Base-by-base conservation (phyloP, 1,139 yeast species). In the Meyerozyma athensensis region DNA sequence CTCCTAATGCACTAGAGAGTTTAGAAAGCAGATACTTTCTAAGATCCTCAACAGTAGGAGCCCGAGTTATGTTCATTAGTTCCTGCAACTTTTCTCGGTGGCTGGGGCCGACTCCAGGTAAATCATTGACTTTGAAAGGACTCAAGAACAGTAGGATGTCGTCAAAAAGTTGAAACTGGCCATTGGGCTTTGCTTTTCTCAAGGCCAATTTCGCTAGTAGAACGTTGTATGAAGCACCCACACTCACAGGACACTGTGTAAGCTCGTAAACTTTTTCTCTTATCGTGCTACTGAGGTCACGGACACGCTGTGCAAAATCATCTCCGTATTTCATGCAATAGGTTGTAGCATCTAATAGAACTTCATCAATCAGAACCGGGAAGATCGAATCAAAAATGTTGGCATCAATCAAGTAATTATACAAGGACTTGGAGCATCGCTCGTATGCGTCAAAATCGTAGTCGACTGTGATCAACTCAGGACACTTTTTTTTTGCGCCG, bases 301-400 rank as follows among this genome's bases (percentile, higher is more conserved):
- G 40, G 0, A 65, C 61, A 4, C 38, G 43, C 4, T 46, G 43
- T 19, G 30, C 44, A 13, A 47, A 47, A 14, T 42, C 43, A 4
- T 34, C 37, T 4, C 19, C 17, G 3, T 33, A 38, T 4, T 34
- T 22, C 17, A 34, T 44, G 37, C 63, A 56, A 34, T 67, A 45
- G 0, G 74, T 49, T 0, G 86, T 64, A 2, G 82, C 71, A 48
- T 90, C 96, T 10, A 90, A 59, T 20, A 92, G 61, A 0, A 87
- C 96, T 53, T 92, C 98, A 58, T 92, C 98, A 4, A 92, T 81
- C 49, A 94, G 87, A 0, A 92, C 89, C 0, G 98, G 97, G 32
- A 79, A 70, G 2, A 92, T 72, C 6, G 77, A 61, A 47, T 82
- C 85, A 35, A 85, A 73, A 1, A 45, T 46, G 58, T 53, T 39